These are phyloP conservation scores for Ophiostoma fasciatum DNA, from an alignment of 2,329 filamentous ascomycete species.

Conservation along the genomic window DNA sequence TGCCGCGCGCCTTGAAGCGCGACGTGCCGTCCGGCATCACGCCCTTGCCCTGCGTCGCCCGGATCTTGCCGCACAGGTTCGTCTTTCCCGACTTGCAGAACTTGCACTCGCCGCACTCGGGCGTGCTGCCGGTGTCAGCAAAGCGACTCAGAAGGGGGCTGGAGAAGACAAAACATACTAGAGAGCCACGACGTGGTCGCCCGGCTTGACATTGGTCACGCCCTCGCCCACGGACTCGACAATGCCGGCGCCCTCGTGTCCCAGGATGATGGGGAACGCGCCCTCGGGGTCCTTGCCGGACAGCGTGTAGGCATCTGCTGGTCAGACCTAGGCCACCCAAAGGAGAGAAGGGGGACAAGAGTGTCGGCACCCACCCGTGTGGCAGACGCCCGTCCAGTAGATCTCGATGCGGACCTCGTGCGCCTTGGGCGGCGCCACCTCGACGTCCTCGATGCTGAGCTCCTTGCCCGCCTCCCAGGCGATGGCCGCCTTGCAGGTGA, in stretches of 20 bases:
- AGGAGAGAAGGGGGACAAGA: no score
- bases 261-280: slow-evolving; percentile 76
- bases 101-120: slow-evolving; percentile 96
- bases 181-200: slow-evolving; percentile 78
- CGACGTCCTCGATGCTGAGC: slow-evolving; percentile 77
- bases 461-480: slow-evolving; percentile 94
- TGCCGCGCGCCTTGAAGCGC: slow-evolving; percentile 87
- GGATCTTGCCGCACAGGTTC: slow-evolving; percentile 97
- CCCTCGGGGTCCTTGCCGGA: slow-evolving; percentile 96
- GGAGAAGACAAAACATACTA: slow-evolving; percentile 42
- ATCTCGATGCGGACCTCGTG: slow-evolving; percentile 96
- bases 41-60: slow-evolving; percentile 87
- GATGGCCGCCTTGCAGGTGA: slow-evolving; percentile 93
- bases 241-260: slow-evolving; percentile 82
- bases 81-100: slow-evolving; percentile 99
- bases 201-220: slow-evolving; percentile 82
- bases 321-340: no score
- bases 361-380: slow-evolving; percentile 76
- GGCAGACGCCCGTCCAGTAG: slow-evolving; percentile 96
- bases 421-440: slow-evolving; percentile 77
- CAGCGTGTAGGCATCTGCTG: slow-evolving; percentile 70
- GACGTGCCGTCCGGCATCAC: slow-evolving; percentile 96
- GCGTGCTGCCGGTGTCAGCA: slow-evolving; percentile 48
- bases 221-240: slow-evolving; percentile 87
- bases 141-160: background rate